Conservation (phyloP, 768 basidiomycete genomes). For the Coprinopsis cinerea region DNA sequence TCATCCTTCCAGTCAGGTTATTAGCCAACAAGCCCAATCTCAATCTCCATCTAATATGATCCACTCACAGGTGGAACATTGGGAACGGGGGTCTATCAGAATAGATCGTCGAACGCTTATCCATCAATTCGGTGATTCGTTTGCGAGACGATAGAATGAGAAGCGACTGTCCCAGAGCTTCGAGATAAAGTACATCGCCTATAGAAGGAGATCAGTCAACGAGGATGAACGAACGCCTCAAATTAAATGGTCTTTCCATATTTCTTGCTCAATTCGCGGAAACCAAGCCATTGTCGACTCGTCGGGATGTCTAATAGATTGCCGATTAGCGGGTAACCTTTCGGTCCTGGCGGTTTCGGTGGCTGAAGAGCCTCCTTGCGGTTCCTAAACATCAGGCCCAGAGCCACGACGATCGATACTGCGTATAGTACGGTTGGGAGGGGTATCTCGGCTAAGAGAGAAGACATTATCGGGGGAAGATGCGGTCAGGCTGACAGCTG, state of each 20-base stretch:
- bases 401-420: not conserved
- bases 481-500: too few species aligned
- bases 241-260: too few species aligned
- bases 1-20: conserved; percentile 13
- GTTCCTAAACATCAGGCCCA: not conserved
- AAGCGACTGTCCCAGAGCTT: conserved; percentile 12
- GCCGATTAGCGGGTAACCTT: not conserved
- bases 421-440: too few species aligned
- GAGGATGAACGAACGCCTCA: too few species aligned
- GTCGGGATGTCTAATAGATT: not conserved
- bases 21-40: not conserved
- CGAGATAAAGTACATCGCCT: conserved; percentile 17
- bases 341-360: not conserved
- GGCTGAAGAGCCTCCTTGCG: not conserved
- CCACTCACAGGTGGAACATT: conserved; percentile 19
- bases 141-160: conserved; percentile 8
- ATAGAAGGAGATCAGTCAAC: too few species aligned
- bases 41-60: not conserved
- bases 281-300: not conserved
- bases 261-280: not conserved
- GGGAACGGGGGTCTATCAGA: conserved; percentile 20
- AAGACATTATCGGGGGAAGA: too few species aligned
- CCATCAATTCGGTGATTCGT: conserved; percentile 7
- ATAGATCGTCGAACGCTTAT: conserved; percentile 13
- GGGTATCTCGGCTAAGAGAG: too few species aligned